Evolutionary conservation across 2,329 filamentous ascomycete species (phyloP).

Genomic region (Coniochaeta prunicola): DNA sequence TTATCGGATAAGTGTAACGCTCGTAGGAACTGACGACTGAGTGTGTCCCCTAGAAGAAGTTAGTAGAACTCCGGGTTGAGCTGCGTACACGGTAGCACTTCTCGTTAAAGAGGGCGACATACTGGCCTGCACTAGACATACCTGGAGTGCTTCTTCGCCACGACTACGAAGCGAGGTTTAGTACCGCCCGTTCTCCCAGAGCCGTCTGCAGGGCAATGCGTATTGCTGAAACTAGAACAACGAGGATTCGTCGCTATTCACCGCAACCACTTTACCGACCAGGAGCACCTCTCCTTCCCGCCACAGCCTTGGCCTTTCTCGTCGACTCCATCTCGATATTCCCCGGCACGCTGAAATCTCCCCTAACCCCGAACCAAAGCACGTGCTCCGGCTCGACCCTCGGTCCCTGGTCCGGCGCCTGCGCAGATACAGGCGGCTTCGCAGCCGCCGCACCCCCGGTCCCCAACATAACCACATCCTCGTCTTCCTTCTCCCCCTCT

Average conservation of each 20-base stretch:
- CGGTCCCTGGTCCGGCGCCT: constrained; percentile 7
- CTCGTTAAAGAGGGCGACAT: neutral
- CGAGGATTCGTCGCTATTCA: too few species aligned
- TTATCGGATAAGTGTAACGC: neutral
- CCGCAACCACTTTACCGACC: neutral
- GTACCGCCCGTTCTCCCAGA: neutral
- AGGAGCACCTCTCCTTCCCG: constrained; percentile 1
- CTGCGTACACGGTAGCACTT: neutral
- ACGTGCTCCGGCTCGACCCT: constrained; percentile 37
- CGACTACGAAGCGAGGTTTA: neutral
- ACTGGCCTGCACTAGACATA: neutral
- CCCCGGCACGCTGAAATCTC: constrained; percentile 35
- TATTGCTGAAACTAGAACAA: too few species aligned
- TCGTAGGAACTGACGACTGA: neutral
- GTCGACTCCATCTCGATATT: constrained; percentile 31
- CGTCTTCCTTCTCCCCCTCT: constrained; percentile 34
- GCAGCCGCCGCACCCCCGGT: constrained; percentile 16
- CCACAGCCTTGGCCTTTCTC: constrained; percentile 7
- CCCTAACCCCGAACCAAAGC: constrained; percentile 36
- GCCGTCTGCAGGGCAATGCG: neutral
- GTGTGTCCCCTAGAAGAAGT: neutral
- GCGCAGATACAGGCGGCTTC: neutral
- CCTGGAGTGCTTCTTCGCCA: neutral
- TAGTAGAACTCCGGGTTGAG: neutral
- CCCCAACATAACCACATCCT: constrained; percentile 7